These are phyloP conservation scores for Fusarium heterosporum DNA, from an alignment of 2,329 filamentous ascomycete species.

Conservation along the genomic window DNA sequence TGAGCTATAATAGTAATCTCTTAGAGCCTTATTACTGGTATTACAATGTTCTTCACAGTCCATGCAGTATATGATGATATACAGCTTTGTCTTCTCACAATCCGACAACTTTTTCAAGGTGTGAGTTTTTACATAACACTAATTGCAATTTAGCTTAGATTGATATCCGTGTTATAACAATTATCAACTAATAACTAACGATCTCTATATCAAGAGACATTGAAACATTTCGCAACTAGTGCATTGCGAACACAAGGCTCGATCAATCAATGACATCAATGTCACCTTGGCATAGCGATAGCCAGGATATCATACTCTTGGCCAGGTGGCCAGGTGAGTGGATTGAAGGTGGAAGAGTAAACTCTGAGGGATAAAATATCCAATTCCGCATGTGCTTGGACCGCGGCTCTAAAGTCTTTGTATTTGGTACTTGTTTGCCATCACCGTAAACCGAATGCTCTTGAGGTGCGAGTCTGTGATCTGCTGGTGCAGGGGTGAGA, in stretches of 20 bases:
- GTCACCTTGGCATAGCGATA: slow-evolving; percentile 13
- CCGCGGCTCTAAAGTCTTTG: slow-evolving; percentile 7
- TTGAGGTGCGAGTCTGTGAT: neutral
- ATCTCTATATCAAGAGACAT: neutral
- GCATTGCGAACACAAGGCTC: slow-evolving; percentile 6
- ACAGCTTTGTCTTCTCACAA: too few species aligned
- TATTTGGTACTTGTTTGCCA: slow-evolving; percentile 21
- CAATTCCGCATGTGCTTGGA: slow-evolving; percentile 17
- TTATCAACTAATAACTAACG: neutral
- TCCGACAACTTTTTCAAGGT: neutral
- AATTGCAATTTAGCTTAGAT: neutral
- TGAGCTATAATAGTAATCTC: too few species aligned
- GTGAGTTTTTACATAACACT: neutral
- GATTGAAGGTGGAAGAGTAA: neutral
- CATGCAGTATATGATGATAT: too few species aligned
- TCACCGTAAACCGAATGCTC: neutral
- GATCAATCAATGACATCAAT: slow-evolving; percentile 34
- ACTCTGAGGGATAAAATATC: neutral
- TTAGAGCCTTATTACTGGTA: too few species aligned
- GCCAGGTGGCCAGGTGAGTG: neutral
- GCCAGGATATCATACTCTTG: neutral
- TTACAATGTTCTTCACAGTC: too few species aligned
- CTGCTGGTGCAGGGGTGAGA: neutral
- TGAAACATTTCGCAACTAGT: neutral
- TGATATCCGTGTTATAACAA: neutral